phyloP scores from a whole-genome alignment of 768 basidiomycete species.

The Jaapia argillacea region DNA sequence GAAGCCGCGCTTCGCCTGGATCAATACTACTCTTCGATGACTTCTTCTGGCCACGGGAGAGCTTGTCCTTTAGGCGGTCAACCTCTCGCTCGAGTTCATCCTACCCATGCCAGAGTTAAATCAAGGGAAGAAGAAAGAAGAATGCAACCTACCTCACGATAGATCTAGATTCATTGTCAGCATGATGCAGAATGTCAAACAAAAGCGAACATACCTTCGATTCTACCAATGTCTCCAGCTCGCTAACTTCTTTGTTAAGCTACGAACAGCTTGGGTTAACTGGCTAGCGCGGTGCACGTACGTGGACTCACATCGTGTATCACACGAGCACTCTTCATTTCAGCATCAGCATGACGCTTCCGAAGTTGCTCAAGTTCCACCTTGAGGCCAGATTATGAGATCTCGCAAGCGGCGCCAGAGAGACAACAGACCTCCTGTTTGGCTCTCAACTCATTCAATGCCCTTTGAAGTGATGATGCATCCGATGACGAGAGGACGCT shows the following conservation, averaged over 20 bases:
- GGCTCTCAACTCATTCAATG: conserved; percentile 35
- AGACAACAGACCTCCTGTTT: conserved; percentile 39
- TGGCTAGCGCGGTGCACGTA: conserved; percentile 5
- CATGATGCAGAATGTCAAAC: neutral
- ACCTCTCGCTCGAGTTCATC: conserved; percentile 85
- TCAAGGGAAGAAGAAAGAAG: neutral
- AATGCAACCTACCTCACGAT: conserved; percentile 54
- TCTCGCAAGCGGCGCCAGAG: neutral
- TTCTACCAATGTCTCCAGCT: conserved; percentile 90
- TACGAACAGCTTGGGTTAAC: conserved; percentile 19
- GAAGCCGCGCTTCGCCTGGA: conserved; percentile 12
- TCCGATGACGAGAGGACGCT: conserved; percentile 17
- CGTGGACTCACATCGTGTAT: conserved; percentile 47
- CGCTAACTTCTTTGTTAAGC: conserved; percentile 88
- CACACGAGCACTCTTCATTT: conserved; percentile 65
- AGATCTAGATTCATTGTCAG: conserved; percentile 42
- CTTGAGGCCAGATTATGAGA: conserved; percentile 21
- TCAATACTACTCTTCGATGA: conserved; percentile 38
- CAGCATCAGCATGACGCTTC: conserved; percentile 57
- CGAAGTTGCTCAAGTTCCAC: conserved; percentile 59
- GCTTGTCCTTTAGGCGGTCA: conserved; percentile 64
- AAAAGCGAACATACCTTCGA: conserved; percentile 51
- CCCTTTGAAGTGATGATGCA: conserved; percentile 29
- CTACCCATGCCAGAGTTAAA: conserved; percentile 20
- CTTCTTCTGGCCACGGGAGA: conserved; percentile 50